These are phyloP conservation scores for Coemansia sp. DNA, from an alignment of 192 early-diverging fungal species.

Conservation along the genomic window DNA sequence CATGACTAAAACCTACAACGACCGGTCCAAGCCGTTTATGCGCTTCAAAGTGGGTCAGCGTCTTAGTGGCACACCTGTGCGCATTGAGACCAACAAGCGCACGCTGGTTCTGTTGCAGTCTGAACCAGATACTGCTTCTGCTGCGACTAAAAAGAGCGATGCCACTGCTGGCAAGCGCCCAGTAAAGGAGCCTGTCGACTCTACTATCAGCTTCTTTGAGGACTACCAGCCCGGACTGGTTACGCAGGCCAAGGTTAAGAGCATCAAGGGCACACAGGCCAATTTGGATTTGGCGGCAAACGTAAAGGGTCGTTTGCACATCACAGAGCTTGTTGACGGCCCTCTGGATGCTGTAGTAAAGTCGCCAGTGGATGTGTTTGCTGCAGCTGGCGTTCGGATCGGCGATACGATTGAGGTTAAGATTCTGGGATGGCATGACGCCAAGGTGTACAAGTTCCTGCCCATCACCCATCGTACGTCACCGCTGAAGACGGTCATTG, in stretches of 20 bases:
- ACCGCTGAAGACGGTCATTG: constrained; percentile 56
- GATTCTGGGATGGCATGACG: constrained; percentile 66
- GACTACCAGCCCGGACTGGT: constrained; percentile 52
- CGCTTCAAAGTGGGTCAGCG: constrained; percentile 62
- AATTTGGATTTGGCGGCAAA: constrained; percentile 68
- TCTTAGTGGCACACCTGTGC: constrained; percentile 47
- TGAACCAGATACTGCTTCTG: not conserved
- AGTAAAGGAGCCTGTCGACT: constrained; percentile 48
- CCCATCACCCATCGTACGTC: constrained; percentile 62
- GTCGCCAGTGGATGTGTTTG: constrained; percentile 32
- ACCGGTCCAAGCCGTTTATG: constrained; percentile 62
- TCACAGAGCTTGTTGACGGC: constrained; percentile 65
- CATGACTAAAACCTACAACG: constrained; percentile 60
- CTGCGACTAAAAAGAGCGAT: not conserved
- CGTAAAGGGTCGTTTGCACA: constrained; percentile 72
- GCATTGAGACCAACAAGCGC: constrained; percentile 41
- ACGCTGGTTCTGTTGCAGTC: constrained; percentile 31
- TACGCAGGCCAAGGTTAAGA: constrained; percentile 44
- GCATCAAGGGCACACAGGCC: constrained; percentile 58
- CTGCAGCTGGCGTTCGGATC: constrained; percentile 19
- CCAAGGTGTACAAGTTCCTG: constrained; percentile 64
- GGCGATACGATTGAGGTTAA: constrained; percentile 59
- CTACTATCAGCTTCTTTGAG: constrained; percentile 47
- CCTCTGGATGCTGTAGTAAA: constrained; percentile 35
- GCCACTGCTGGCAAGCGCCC: constrained; percentile 17